phyloP scores from a whole-genome alignment of 371 early-diverging fungal species.

The Lichtheimia corymbifera region DNA sequence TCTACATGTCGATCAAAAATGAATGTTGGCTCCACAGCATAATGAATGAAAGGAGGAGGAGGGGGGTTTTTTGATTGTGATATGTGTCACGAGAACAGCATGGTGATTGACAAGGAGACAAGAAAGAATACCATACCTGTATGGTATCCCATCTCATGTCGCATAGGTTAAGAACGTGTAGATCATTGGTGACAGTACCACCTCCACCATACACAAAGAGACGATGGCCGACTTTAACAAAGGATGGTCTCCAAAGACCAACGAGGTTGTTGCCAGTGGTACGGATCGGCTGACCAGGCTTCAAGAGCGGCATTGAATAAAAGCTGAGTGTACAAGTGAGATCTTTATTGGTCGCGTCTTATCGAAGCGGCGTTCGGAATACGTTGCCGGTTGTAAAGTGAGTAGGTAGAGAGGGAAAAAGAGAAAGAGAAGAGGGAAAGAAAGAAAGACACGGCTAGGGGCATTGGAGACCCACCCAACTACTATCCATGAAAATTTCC shows the following conservation, averaged over 20 bases:
- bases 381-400: neutral
- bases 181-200: constrained; percentile 61
- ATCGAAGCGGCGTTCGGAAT: constrained; percentile 2
- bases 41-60: constrained; percentile 6
- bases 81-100: constrained; percentile 6
- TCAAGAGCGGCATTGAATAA: constrained; percentile 19
- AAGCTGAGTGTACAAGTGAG: constrained; percentile 2
- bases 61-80: constrained; percentile 6
- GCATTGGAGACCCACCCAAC: constrained; percentile 17
- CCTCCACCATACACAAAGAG: constrained; percentile 66
- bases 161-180: constrained; percentile 58
- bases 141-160: constrained; percentile 51
- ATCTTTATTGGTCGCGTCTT: constrained; percentile 2
- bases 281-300: constrained; percentile 51
- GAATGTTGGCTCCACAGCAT: neutral
- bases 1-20: constrained; percentile 22
- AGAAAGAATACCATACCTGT: constrained; percentile 27
- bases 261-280: constrained; percentile 65
- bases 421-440: constrained; percentile 11
- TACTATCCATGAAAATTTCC: constrained; percentile 20
- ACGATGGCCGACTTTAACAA: constrained; percentile 60
- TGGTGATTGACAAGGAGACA: constrained; percentile 1
- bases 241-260: constrained; percentile 67
- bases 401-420: constrained; percentile 3
- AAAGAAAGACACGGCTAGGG: constrained; percentile 10